phyloP scores from a whole-genome alignment of 257 asterid genomes.

The Linderniella brevidens region DNA sequence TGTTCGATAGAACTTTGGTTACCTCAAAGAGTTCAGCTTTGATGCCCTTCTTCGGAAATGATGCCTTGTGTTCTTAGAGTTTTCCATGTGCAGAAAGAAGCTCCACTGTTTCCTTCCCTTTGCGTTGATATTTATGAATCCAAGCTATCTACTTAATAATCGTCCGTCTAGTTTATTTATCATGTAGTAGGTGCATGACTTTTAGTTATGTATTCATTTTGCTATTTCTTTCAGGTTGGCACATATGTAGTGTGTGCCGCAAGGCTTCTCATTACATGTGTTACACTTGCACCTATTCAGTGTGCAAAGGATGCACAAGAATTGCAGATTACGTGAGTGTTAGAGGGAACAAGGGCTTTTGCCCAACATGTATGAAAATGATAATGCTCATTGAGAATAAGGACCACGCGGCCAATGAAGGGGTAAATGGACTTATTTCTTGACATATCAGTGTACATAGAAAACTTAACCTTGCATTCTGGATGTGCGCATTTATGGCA shows the following conservation, averaged over 20 bases:
- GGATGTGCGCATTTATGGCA: too few species aligned
- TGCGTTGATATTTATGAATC: too few species aligned
- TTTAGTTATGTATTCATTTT: conserved; percentile 11
- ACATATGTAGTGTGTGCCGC: conserved; percentile 81
- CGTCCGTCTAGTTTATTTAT: too few species aligned
- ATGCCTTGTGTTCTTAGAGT: too few species aligned
- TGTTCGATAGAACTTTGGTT: too few species aligned
- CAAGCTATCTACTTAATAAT: too few species aligned
- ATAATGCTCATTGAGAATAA: conserved; percentile 79
- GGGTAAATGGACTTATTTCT: conserved; percentile 32
- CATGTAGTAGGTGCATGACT: background rate
- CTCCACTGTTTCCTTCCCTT: too few species aligned
- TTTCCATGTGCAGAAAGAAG: too few species aligned
- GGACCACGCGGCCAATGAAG: conserved; percentile 46
- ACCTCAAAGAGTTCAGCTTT: too few species aligned
- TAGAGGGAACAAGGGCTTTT: conserved; percentile 80
- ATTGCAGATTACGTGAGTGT: conserved; percentile 52
- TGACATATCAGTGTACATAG: conserved; percentile 5
- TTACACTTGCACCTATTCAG: conserved; percentile 86
- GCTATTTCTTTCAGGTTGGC: conserved; percentile 76
- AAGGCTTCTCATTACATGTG: conserved; percentile 65
- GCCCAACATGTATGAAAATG: conserved; percentile 79
- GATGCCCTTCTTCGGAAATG: too few species aligned
- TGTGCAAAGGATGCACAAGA: conserved; percentile 80
- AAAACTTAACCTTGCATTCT: background rate